Conservation (phyloP, 768 basidiomycete genomes). For the Cyathus striatus region DNA sequence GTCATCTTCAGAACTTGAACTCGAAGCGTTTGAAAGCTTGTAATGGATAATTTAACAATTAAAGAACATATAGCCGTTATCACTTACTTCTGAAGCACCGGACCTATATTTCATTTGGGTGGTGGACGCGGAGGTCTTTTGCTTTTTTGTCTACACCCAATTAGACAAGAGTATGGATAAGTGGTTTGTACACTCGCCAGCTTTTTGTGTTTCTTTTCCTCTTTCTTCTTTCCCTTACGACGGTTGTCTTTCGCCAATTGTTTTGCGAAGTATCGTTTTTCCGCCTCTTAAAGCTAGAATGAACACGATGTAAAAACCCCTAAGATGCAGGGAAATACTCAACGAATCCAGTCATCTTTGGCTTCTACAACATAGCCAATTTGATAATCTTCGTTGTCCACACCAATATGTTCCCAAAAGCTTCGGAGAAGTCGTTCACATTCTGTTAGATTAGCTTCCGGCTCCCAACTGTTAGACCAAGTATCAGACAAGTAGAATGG, state of each 20-base stretch:
- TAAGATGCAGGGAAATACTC: conserved; percentile 7
- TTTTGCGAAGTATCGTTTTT: conserved; percentile 29
- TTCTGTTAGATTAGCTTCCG: conserved; percentile 47
- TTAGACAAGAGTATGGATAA: not conserved
- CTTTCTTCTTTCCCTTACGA: conserved; percentile 5
- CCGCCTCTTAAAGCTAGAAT: conserved; percentile 20
- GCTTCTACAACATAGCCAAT: conserved; percentile 42
- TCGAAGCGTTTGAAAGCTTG: no score
- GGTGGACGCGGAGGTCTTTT: no score
- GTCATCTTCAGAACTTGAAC: no score
- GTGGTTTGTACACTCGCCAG: conserved; percentile 2
- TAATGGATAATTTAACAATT: not conserved
- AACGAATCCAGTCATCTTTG: conserved; percentile 54
- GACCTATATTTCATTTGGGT: no score
- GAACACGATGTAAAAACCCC: not conserved
- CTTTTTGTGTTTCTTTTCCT: conserved; percentile 8
- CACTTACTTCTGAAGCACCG: no score
- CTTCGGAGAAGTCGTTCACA: conserved; percentile 57
- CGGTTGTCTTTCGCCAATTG: conserved; percentile 18
- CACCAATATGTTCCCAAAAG: conserved; percentile 61
- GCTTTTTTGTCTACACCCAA: not conserved
- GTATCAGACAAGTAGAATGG: not conserved
- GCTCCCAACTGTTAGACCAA: conserved; percentile 59
- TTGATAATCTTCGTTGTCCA: conserved; percentile 49
- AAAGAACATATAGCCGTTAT: not conserved